Evolutionary conservation across 371 early-diverging fungal species (phyloP).

Genomic region (Funneliformis caledonium): DNA sequence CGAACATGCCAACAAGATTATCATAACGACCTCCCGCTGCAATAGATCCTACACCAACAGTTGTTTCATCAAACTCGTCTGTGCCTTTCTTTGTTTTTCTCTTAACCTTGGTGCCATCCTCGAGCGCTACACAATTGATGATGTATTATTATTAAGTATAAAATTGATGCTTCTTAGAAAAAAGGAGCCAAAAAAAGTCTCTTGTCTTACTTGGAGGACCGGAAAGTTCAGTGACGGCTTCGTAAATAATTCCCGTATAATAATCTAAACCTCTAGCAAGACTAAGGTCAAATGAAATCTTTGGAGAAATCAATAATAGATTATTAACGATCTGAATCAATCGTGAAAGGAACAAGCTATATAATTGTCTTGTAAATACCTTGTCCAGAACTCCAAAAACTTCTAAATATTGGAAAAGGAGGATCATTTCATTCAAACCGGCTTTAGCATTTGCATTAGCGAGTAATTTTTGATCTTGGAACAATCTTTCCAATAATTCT

Average conservation of each 20-base stretch:
- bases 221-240: constrained; percentile 85
- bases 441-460: constrained; percentile 74
- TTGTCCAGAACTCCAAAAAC: constrained; percentile 77
- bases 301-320: constrained; percentile 27
- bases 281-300: constrained; percentile 92
- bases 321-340: background rate
- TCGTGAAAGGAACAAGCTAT: background rate
- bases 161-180: constrained; percentile 3
- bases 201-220: constrained; percentile 58
- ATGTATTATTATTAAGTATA: constrained; percentile 1
- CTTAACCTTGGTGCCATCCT: constrained; percentile 44
- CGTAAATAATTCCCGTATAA: constrained; percentile 99
- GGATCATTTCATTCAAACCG: constrained; percentile 89
- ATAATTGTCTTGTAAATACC: constrained; percentile 42
- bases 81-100: constrained; percentile 49
- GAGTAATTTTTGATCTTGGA: constrained; percentile 64
- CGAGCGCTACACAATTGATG: constrained; percentile 39
- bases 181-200: background rate
- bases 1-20: constrained; percentile 96
- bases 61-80: constrained; percentile 74
- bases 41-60: constrained; percentile 95
- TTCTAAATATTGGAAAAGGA: constrained; percentile 86
- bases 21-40: constrained; percentile 99
- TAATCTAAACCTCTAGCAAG: constrained; percentile 99
- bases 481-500: constrained; percentile 78